A percentile compares a stretch with the other conserved stretches of the same genome.
phyloP scores from a whole-genome alignment of 352 stramenopile genomes.

The Phytopythium aichiense region DNA sequence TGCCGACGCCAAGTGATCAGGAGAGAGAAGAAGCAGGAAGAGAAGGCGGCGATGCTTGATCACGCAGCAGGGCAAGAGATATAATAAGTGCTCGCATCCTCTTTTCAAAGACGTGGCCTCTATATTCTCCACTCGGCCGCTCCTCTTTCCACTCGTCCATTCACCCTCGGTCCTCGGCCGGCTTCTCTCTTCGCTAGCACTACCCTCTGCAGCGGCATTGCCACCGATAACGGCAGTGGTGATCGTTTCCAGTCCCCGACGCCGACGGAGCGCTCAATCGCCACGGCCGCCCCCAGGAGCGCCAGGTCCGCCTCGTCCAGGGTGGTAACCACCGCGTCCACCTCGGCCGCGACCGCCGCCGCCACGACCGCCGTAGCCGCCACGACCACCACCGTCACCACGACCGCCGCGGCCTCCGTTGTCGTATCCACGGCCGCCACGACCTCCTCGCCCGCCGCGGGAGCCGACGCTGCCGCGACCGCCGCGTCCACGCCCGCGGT shows the following conservation, averaged over 20 bases:
- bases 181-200: background rate
- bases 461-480: constrained; percentile 47
- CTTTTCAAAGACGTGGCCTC: constrained; percentile 1
- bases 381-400: constrained; percentile 20
- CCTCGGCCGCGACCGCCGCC: constrained; percentile 25
- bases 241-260: background rate
- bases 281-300: constrained; percentile 28
- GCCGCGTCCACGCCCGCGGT: constrained; percentile 68
- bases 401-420: constrained; percentile 22
- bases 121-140: constrained; percentile 2
- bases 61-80: background rate
- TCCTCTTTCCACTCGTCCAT: background rate
- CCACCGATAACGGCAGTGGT: background rate
- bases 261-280: constrained; percentile 7
- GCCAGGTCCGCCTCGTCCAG: constrained; percentile 19
- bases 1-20: constrained; percentile 36
- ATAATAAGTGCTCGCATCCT: background rate
- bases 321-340: constrained; percentile 15
- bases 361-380: constrained; percentile 26
- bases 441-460: constrained; percentile 34
- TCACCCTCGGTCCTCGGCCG: background rate
- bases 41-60: background rate
- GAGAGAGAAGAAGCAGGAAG: background rate
- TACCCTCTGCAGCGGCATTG: background rate
- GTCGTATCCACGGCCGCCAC: constrained; percentile 34